These are phyloP conservation scores for Phytophthora cactorum DNA, from an alignment of 352 stramenopile species.

Conservation along the genomic window DNA sequence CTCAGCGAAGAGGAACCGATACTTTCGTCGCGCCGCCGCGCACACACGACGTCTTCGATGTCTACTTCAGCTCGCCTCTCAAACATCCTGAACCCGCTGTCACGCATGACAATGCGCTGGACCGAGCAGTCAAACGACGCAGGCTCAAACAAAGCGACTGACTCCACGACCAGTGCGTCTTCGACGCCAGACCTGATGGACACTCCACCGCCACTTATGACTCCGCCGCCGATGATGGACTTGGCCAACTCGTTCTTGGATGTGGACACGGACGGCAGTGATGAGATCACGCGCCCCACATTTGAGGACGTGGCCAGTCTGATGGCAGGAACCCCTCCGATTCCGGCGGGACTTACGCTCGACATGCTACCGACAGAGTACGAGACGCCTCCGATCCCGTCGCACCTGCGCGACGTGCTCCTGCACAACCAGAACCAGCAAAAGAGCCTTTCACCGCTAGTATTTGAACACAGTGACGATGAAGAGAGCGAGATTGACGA, in stretches of 20 bases:
- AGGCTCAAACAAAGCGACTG: slow-evolving; percentile 10
- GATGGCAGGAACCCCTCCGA: slow-evolving; percentile 52
- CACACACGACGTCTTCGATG: slow-evolving; percentile 53
- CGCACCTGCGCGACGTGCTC: slow-evolving; percentile 32
- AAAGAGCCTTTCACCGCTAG: slow-evolving; percentile 11
- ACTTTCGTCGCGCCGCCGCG: slow-evolving; percentile 44
- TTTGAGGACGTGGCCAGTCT: slow-evolving; percentile 46
- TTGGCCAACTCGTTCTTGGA: slow-evolving; percentile 59
- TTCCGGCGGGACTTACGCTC: slow-evolving; percentile 51
- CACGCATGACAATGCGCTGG: slow-evolving; percentile 55
- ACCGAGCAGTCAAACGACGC: slow-evolving; percentile 27
- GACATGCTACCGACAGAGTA: slow-evolving; percentile 53
- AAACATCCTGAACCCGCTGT: slow-evolving; percentile 53
- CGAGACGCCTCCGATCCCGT: slow-evolving; percentile 48
- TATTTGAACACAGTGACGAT: slow-evolving; percentile 25
- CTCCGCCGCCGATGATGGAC: slow-evolving; percentile 41
- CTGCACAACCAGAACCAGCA: slow-evolving; percentile 34
- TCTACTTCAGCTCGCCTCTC: slow-evolving; percentile 34
- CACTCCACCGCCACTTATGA: slow-evolving; percentile 34
- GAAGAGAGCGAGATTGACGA: slow-evolving; percentile 38
- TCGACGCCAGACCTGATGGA: slow-evolving; percentile 34
- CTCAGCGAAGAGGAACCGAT: slow-evolving; percentile 43
- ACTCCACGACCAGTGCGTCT: slow-evolving; percentile 32
- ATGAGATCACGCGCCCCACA: slow-evolving; percentile 50
- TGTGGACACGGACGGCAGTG: slow-evolving; percentile 54